Evolutionary conservation across 2,329 filamentous ascomycete genomes (phyloP).

Genomic region (Parastagonospora nodorum): DNA sequence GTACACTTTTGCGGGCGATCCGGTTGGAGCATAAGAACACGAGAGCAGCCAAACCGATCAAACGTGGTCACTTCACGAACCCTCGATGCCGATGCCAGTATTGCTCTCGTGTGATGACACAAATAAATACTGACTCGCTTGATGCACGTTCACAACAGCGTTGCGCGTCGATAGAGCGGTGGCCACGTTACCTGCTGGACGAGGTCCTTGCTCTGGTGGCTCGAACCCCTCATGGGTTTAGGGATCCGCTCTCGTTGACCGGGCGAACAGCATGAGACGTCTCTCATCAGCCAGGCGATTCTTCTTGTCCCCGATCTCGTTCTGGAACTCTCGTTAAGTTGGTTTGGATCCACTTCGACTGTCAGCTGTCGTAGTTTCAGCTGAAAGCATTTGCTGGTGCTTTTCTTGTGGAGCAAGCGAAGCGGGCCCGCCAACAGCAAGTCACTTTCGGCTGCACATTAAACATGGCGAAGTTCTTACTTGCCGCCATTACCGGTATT

Average conservation of each 20-base stretch:
- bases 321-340: constrained; percentile 24
- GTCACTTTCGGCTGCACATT: background rate
- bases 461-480: background rate
- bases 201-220: constrained; percentile 3
- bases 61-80: constrained; percentile 1
- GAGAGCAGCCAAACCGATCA: constrained; percentile 7
- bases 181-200: constrained; percentile 28
- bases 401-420: constrained; percentile 3
- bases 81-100: constrained; percentile 8
- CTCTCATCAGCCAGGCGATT: constrained; percentile 12
- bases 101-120: constrained; percentile 10
- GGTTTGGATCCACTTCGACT: constrained; percentile 19
- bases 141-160: no score
- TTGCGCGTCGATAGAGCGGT: constrained; percentile 27
- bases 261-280: constrained; percentile 24
- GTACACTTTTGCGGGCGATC: constrained; percentile 6
- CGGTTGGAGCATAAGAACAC: constrained; percentile 21
- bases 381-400: constrained; percentile 9
- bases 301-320: constrained; percentile 7
- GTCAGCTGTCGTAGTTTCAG: constrained; percentile 26
- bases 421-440: constrained; percentile 3
- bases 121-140: no score
- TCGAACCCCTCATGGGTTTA: constrained; percentile 7
- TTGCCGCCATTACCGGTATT: background rate
- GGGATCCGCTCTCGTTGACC: constrained; percentile 7